These are phyloP conservation scores for Solanum clarkiae DNA, from an alignment of 257 asterid species.

Conservation along the genomic window DNA sequence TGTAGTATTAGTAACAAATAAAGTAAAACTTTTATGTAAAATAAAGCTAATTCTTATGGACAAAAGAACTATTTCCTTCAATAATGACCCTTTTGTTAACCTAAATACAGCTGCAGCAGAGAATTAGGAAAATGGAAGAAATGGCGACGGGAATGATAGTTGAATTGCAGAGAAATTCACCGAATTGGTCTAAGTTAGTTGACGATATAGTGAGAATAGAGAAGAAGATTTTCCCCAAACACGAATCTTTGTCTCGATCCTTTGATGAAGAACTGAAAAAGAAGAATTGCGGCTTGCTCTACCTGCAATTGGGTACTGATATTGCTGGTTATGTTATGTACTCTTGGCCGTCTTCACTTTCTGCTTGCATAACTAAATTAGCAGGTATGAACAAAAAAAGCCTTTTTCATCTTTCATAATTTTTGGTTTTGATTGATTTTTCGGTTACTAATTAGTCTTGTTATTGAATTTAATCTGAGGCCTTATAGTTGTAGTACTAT, in stretches of 20 bases:
- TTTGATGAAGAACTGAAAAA: conserved; percentile 60
- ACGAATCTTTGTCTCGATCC: conserved; percentile 69
- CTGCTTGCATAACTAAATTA: conserved; percentile 69
- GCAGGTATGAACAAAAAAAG: conserved; percentile 33
- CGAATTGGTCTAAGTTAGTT: conserved; percentile 28
- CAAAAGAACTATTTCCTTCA: not conserved
- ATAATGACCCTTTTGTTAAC: not conserved
- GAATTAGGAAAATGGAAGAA: not conserved
- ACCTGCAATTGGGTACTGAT: conserved; percentile 31
- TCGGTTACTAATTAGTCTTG: not conserved
- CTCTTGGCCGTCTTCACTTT: conserved; percentile 73
- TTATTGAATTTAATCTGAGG: not conserved
- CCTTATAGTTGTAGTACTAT: too few species aligned
- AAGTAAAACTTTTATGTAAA: not conserved
- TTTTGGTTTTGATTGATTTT: not conserved
- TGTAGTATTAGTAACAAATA: too few species aligned
- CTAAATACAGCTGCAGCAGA: not conserved
- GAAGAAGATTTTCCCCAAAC: conserved; percentile 78
- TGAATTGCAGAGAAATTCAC: conserved; percentile 52
- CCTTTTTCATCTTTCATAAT: not conserved
- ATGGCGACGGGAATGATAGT: conserved; percentile 10
- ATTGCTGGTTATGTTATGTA: conserved; percentile 78
- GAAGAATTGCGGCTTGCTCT: conserved; percentile 61
- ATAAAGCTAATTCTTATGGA: too few species aligned
- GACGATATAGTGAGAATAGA: conserved; percentile 67